Conservation (phyloP, 169 alveolate genomes). For the Babesia ovis region DNA sequence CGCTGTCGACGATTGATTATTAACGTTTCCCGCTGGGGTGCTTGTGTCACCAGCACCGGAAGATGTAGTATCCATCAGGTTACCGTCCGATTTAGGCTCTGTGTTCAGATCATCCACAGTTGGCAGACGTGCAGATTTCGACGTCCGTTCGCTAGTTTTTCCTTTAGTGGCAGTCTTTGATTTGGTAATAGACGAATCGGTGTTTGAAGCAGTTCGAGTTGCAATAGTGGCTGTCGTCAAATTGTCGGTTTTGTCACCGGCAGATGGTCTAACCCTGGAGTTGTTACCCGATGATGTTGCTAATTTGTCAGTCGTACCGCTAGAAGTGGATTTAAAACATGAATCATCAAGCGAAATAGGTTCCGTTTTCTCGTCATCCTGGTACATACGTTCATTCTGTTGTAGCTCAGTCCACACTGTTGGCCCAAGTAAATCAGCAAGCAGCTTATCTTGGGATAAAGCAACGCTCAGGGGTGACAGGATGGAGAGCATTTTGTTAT, state of each 20-base stretch:
- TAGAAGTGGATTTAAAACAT: background rate
- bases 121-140: background rate
- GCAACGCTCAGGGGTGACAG: background rate
- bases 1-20: background rate
- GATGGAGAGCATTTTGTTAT: background rate
- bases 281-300: background rate
- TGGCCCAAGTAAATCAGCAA: background rate
- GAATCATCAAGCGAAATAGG: background rate
- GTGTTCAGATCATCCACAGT: background rate
- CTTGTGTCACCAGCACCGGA: background rate
- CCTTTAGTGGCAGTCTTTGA: background rate
- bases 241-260: background rate
- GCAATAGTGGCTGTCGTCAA: background rate
- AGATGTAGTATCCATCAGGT: background rate
- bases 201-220: background rate
- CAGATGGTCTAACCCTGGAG: background rate
- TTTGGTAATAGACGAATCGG: background rate
- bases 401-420: background rate
- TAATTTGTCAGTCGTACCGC: background rate
- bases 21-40: no score
- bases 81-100: background rate
- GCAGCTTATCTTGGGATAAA: slow-evolving; percentile 1
- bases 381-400: no score
- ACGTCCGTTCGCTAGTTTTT: background rate
- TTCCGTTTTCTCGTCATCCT: background rate